Evolutionary conservation across 108 stramenopile genomes (phyloP).

Genomic region (Aurantiochytrium sp.): DNA sequence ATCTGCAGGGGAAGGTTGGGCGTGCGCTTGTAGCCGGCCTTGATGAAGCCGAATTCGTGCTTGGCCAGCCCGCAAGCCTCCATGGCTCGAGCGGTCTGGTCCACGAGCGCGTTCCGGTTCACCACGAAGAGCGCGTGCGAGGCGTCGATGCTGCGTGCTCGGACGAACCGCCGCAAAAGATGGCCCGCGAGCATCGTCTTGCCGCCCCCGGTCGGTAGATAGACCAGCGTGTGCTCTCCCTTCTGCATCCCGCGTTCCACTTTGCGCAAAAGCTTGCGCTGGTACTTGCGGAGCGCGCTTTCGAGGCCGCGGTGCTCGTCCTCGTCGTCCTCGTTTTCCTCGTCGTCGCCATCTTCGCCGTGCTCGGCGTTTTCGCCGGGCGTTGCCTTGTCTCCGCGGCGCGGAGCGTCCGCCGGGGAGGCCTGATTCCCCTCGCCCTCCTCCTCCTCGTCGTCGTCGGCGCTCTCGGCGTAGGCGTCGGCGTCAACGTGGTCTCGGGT

Average conservation of each 20-base stretch:
- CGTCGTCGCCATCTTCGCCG: neutral
- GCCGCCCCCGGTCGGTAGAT: constrained; percentile 21
- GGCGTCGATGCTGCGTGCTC: neutral
- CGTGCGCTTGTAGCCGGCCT: neutral
- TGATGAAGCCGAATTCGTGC: neutral
- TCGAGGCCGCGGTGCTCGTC: neutral
- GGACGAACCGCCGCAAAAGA: neutral
- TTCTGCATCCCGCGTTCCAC: neutral
- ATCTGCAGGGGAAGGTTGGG: neutral
- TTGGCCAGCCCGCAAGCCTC: neutral
- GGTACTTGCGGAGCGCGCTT: neutral
- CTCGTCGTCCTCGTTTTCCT: neutral
- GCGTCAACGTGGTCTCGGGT: neutral
- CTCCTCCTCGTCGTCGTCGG: neutral
- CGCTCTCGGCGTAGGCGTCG: neutral
- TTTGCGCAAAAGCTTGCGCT: neutral
- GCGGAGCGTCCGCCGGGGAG: no score
- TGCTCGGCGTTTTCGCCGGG: neutral
- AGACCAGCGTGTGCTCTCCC: neutral
- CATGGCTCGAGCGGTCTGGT: neutral
- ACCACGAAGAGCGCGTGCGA: neutral
- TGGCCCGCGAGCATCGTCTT: constrained; percentile 1
- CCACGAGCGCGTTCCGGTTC: constrained; percentile 13
- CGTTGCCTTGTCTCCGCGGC: no score
- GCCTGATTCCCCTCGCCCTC: neutral